Conservation (phyloP, 495 filamentous ascomycete genomes). For the Elasticomyces elasticus region DNA sequence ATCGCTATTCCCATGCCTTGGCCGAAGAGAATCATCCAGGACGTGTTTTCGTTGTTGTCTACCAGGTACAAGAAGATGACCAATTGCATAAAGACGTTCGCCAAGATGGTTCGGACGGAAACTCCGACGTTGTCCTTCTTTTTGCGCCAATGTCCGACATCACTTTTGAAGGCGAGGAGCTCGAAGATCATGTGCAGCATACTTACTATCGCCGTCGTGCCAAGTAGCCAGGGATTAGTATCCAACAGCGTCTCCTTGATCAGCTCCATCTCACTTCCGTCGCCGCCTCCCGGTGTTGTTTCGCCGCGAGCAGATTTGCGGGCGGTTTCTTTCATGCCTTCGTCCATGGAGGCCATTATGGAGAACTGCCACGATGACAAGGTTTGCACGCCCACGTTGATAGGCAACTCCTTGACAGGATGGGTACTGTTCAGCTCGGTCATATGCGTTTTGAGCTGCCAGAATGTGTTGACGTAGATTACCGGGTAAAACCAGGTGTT, state of each 20-base stretch:
- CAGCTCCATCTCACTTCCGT: constrained; percentile 83
- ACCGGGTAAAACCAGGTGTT: constrained; percentile 97
- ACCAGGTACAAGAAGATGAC: constrained; percentile 97
- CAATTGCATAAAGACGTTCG: constrained; percentile 94
- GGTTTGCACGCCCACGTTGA: constrained; percentile 77
- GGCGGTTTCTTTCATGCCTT: constrained; percentile 71
- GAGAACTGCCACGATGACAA: constrained; percentile 85
- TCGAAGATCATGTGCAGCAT: constrained; percentile 93
- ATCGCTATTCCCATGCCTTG: constrained; percentile 90
- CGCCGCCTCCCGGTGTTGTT: constrained; percentile 53
- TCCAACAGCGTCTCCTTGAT: constrained; percentile 90
- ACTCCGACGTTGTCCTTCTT: constrained; percentile 99
- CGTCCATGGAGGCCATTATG: constrained; percentile 72
- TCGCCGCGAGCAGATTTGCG: constrained; percentile 58
- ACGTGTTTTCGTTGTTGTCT: constrained; percentile 94
- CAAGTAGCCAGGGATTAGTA: constrained; percentile 84
- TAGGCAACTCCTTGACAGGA: constrained; percentile 60
- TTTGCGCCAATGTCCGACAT: constrained; percentile 94
- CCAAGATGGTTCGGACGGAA: constrained; percentile 88
- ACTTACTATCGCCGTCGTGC: constrained; percentile 71
- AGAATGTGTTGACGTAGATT: constrained; percentile 88
- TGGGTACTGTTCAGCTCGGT: constrained; percentile 75
- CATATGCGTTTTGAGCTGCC: constrained; percentile 90
- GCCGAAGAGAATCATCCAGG: constrained; percentile 94
- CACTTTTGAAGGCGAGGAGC: constrained; percentile 91